Base-by-base conservation (phyloP, 2,329 filamentous ascomycete genomes). In the Penicillium decumbens region DNA sequence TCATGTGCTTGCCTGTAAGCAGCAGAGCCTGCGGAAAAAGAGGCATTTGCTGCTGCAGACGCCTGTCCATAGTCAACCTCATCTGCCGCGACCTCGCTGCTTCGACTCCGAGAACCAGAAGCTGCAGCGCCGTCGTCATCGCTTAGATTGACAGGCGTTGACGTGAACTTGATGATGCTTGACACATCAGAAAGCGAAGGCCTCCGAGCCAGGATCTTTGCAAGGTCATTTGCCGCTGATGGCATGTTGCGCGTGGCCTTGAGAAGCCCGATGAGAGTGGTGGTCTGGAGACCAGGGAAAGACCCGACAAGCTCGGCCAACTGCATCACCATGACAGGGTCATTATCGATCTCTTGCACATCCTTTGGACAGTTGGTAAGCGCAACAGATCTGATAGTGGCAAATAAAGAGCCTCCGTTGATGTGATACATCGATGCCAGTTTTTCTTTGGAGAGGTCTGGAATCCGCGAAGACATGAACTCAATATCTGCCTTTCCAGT, bases 351-450 rank as follows among this genome's bases (percentile, higher is more conserved):
- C 4, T 65, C 50, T 9, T 59, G 44, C 27, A 66, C 64, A 39
- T 72, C 66, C 12, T 68, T 66, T 2, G 75, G 68, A 15, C 75
- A 72, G 41, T 77, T 67, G 5, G 73, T 68, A 27, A 73, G 71
- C 10, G 82, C 73, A 3, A 87, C 68, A 1, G 74, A 74, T 13
- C 72, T 64, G 25, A 87, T 80, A 0, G 83, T 83, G 4, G 70
- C 67, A 10, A 76, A 63, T 1, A 83, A 60, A 6, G 80, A 83
- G 2, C 78, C 79, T 12, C 78, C 76, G 49, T 80, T 78, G 8
- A 72, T 65, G 63, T 85, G 78, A 59, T 87, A 87, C 1, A 79
- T 60, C 0, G 82, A 83, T 1, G 74, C 71, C 3, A 85, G 74
- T 0, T 68, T 65, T 27, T 74, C 68, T 27, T 70, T 64, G 12